Evolutionary conservation across 164 flowering plant species (phyloP).

Genomic region (Hamamelis virginiana): DNA sequence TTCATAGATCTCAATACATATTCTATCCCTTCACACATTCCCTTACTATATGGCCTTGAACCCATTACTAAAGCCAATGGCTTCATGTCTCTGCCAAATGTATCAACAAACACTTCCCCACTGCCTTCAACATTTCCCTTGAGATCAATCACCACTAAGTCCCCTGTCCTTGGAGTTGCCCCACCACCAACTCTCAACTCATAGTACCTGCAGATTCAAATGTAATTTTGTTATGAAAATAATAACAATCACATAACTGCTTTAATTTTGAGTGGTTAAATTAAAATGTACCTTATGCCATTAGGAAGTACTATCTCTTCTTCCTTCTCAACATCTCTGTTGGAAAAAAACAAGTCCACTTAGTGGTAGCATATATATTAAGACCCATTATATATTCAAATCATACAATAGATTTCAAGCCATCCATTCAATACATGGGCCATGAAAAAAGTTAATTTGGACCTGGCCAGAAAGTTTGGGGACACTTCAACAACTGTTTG

Average conservation of each 20-base stretch:
- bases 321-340: slow-evolving; percentile 69
- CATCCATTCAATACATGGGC: no score
- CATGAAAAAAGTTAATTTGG: no score
- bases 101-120: slow-evolving; percentile 63
- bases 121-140: slow-evolving; percentile 59
- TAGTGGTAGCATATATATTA: background rate
- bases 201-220: slow-evolving; percentile 46
- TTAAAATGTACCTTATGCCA: slow-evolving; percentile 60
- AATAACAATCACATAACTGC: no score
- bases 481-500: no score
- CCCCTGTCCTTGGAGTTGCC: slow-evolving; percentile 65
- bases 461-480: no score
- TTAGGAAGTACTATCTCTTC: slow-evolving; percentile 74
- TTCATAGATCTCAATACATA: slow-evolving; percentile 68
- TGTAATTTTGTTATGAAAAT: background rate
- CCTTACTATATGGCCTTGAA: slow-evolving; percentile 83
- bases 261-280: no score
- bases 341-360: background rate
- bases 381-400: no score
- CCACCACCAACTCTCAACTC: slow-evolving; percentile 79
- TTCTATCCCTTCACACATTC: slow-evolving; percentile 91
- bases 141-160: slow-evolving; percentile 74
- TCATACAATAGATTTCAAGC: no score
- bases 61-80: slow-evolving; percentile 83
- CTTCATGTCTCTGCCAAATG: slow-evolving; percentile 57